A percentile compares a stretch with the other conserved stretches of the same genome.
phyloP scores from a whole-genome alignment of 1,284 basidiomycete species.

The Ustilago tritici region DNA sequence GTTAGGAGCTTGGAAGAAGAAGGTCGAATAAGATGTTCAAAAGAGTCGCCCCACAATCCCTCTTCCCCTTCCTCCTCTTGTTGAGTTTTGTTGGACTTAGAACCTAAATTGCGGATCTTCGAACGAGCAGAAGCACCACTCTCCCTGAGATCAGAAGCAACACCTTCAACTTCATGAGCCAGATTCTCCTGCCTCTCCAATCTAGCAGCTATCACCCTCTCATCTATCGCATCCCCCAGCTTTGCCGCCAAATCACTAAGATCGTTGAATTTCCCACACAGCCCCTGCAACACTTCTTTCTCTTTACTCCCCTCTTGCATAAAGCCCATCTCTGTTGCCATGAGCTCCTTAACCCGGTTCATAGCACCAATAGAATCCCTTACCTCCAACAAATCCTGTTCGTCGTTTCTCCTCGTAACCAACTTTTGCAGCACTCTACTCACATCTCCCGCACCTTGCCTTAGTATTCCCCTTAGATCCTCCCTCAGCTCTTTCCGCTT shows the following conservation, averaged over 20 bases:
- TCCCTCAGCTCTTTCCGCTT: constrained; percentile 43
- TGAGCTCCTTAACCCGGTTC: constrained; percentile 21
- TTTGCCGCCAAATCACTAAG: constrained; percentile 42
- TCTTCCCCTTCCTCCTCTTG: constrained; percentile 1
- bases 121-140: constrained; percentile 1
- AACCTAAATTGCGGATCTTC: constrained; percentile 8
- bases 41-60: constrained; percentile 57
- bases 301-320: background rate
- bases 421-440: constrained; percentile 63
- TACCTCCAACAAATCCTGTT: constrained; percentile 66
- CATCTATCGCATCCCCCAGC: constrained; percentile 65
- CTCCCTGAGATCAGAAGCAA: constrained; percentile 16
- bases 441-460: constrained; percentile 60
- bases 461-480: constrained; percentile 49
- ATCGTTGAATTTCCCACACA: constrained; percentile 32
- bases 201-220: constrained; percentile 63
- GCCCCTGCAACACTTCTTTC: constrained; percentile 7
- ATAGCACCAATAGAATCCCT: constrained; percentile 59
- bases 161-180: constrained; percentile 30
- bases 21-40: constrained; percentile 67
- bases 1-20: constrained; percentile 50
- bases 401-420: constrained; percentile 57
- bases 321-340: constrained; percentile 24
- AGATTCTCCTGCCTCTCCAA: constrained; percentile 56
- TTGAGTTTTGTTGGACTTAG: background rate